phyloP scores from a whole-genome alignment of 2,329 filamentous ascomycete species.

The Sordariomycetes sp. region DNA sequence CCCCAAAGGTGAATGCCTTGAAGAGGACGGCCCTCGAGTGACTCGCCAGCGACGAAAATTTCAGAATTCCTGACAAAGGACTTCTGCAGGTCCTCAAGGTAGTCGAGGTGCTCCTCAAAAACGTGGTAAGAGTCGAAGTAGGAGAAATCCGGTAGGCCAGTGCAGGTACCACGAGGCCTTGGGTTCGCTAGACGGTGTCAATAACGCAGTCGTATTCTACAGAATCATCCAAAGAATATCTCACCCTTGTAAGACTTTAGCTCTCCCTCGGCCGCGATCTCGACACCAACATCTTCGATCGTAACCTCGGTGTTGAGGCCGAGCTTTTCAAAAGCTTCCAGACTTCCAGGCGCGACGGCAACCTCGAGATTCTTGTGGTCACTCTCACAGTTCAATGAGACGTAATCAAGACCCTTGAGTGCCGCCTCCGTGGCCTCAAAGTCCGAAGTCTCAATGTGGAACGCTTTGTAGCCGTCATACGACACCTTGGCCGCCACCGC shows the following conservation, averaged over 20 bases:
- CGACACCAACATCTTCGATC: constrained; percentile 13
- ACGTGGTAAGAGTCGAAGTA: constrained; percentile 41
- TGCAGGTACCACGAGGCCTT: constrained; percentile 3
- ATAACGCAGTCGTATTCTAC: background rate
- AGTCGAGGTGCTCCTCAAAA: constrained; percentile 40
- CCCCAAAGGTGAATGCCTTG: constrained; percentile 52
- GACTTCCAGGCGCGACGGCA: constrained; percentile 13
- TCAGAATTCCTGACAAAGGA: constrained; percentile 34
- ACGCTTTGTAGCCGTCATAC: constrained; percentile 16
- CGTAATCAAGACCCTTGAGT: constrained; percentile 10
- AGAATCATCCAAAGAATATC: background rate
- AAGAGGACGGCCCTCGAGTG: constrained; percentile 42
- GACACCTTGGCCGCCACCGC: constrained; percentile 8
- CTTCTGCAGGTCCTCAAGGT: constrained; percentile 31
- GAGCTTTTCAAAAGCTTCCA: constrained; percentile 12
- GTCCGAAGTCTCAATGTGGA: constrained; percentile 11
- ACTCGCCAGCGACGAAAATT: constrained; percentile 37
- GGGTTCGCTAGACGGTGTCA: too few species aligned
- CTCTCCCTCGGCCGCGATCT: constrained; percentile 13
- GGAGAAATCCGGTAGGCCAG: constrained; percentile 3
- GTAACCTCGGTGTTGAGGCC: constrained; percentile 12
- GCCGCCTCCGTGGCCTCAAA: constrained; percentile 7
- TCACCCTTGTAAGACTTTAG: constrained; percentile 8
- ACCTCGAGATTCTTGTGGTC: constrained; percentile 12
- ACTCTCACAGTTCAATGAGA: constrained; percentile 15